Percentiles rank a stretch among this genome's conserved stretches.
These are phyloP conservation scores for Zasmidium citrigriseum DNA, from an alignment of 2,329 filamentous ascomycete genomes.

Conservation along the genomic window DNA sequence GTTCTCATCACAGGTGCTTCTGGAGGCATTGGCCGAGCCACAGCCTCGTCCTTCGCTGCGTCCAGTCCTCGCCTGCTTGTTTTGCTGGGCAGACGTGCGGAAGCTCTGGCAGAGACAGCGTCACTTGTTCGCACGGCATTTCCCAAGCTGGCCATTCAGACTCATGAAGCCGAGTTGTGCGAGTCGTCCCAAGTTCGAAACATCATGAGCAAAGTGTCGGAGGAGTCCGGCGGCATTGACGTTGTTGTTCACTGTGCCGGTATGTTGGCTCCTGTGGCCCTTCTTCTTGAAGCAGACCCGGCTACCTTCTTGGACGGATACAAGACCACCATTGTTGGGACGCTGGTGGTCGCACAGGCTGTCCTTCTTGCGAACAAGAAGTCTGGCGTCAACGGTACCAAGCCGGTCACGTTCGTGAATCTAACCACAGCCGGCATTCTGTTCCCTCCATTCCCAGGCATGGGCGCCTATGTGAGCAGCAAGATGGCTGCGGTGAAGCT, in stretches of 20 bases:
- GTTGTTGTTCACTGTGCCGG: conserved; percentile 45
- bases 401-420: not conserved
- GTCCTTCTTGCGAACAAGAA: not conserved
- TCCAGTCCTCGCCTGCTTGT: conserved; percentile 17
- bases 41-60: conserved; percentile 16
- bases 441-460: not conserved
- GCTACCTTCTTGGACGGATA: not conserved
- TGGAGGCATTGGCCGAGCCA: conserved; percentile 21
- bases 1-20: conserved; percentile 21
- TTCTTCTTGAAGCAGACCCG: not conserved
- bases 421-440: not conserved
- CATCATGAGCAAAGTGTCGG: conserved; percentile 31
- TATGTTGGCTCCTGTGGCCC: conserved; percentile 16
- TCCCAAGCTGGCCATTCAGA: conserved; percentile 27
- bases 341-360: not conserved
- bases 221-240: conserved; percentile 37
- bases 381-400: not conserved
- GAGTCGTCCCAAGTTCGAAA: conserved; percentile 28
- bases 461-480: not conserved
- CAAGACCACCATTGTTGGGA: not conserved
- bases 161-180: not conserved
- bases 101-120: conserved; percentile 41
- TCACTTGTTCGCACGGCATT: conserved; percentile 33
- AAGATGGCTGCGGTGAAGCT: not conserved
- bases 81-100: conserved; percentile 33